These are phyloP conservation scores for Bidens hawaiensis DNA, from an alignment of 140 eudicot species.

Conservation along the genomic window DNA sequence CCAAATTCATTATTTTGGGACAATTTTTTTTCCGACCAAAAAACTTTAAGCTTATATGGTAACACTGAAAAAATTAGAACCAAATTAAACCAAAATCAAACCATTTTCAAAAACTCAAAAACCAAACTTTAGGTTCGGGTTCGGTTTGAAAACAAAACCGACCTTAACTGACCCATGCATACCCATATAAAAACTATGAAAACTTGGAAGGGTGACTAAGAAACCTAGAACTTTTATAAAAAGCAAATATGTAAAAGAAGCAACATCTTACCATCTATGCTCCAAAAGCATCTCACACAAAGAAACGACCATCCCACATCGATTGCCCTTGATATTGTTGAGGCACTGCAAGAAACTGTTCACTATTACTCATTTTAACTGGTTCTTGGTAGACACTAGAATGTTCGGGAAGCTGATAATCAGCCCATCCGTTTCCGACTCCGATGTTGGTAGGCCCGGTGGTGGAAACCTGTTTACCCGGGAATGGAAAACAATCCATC, in stretches of 20 bases:
- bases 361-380: constrained; percentile 47
- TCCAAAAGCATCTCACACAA: constrained; percentile 68
- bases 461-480: constrained; percentile 79
- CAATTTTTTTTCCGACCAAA: no score
- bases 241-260: background rate
- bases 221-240: background rate
- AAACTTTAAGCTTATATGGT: no score
- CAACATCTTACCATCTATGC: constrained; percentile 42
- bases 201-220: background rate
- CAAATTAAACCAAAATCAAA: no score
- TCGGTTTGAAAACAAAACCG: no score
- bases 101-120: no score
- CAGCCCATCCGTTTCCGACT: constrained; percentile 55
- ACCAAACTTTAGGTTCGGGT: no score
- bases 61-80: no score
- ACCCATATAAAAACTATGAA: no score
- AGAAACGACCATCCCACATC: constrained; percentile 77
- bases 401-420: constrained; percentile 40
- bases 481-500: constrained; percentile 74
- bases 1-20: no score
- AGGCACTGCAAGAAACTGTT: constrained; percentile 46
- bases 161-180: no score
- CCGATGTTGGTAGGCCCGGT: constrained; percentile 32
- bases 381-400: constrained; percentile 41
- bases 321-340: constrained; percentile 86